Evolutionary conservation across 2,329 filamentous ascomycete genomes (phyloP), one percentile per base, ranked within the genome.

Genomic region (Diaporthe sp.): DNA sequence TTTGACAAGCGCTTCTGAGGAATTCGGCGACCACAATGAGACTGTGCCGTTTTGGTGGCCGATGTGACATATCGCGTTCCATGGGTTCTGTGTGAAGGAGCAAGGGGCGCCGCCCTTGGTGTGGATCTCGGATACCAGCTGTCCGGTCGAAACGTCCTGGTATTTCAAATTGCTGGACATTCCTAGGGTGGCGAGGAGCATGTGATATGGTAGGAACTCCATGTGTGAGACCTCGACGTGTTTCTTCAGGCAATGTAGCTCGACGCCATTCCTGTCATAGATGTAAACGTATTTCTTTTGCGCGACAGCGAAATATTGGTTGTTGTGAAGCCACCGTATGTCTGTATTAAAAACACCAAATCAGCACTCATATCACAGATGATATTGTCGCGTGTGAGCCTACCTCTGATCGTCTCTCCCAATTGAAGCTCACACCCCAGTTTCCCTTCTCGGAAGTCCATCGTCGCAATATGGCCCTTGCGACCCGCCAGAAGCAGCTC

Each of bases 271-370:
- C 75, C 92, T 89, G 81, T 98, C 97, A 87, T 99, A 99, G 78
- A 99, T 98, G 86, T 98, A 99, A 78, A 97, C 94, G 79, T 97
- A 94, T 85, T 96, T 97, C 88, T 98, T 98, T 85, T 99, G 96
- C 60, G 97, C 95, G 17, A 98, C 95, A 0, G 96, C 96, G 85
- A 98, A 98, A 85, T 92, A 94, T 79, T 98, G 95, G 83, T 97
- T 96, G 83, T 98, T 98, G 86, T 98, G 95, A 80, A 98, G 88
- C 94, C 95, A 99, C 82, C 93, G 93, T 37, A 94, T 93, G 85
- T 98, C 96, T 76, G 72, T 3, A 44, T 34, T 6, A 13, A n/a
- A 28, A 46, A 34, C 25, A 25, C 7, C 51, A 10, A 17, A 28
- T 76, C 19, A 76, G 75, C 22, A 57, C 10, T 42, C 25, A n/a